Conservation (phyloP, 805 yeast genomes). For the Pichia paraexigua region DNA sequence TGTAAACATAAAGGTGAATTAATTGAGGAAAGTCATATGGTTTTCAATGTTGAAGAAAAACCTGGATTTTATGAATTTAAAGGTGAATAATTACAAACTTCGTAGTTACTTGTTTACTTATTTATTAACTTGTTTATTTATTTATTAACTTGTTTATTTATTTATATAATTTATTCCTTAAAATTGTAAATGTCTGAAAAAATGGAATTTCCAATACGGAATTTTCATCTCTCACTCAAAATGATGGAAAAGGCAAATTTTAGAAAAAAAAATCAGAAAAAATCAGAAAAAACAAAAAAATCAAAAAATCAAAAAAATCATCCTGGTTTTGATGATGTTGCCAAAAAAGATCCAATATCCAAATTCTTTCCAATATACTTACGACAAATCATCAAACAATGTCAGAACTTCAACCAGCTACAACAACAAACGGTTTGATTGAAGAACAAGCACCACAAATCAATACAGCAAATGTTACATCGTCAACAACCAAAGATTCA, state of each 20-base stretch:
- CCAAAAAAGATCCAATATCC: neutral
- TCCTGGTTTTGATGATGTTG: neutral
- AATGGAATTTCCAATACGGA: neutral
- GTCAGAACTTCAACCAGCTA: neutral
- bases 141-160: no score
- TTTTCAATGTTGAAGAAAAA: conserved; percentile 42
- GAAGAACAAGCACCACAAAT: neutral
- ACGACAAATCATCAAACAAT: neutral
- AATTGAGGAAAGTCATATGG: conserved; percentile 42
- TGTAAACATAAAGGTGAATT: conserved; percentile 48
- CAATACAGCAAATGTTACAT: conserved; percentile 10
- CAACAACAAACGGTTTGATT: neutral
- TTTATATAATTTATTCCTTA: no score
- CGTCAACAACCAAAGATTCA: conserved; percentile 18
- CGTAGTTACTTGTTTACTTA: no score
- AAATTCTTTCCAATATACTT: no score
- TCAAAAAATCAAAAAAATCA: no score
- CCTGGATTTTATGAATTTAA: conserved; percentile 54
- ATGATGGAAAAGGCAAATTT: neutral
- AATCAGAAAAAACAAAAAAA: no score
- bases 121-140: neutral
- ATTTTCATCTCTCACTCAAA: neutral
- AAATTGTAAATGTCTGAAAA: no score
- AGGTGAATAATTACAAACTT: conserved; percentile 1
- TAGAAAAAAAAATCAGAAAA: no score